Base-by-base conservation (phyloP, 2,329 filamentous ascomycete species). In the Penicillium occitanis region DNA sequence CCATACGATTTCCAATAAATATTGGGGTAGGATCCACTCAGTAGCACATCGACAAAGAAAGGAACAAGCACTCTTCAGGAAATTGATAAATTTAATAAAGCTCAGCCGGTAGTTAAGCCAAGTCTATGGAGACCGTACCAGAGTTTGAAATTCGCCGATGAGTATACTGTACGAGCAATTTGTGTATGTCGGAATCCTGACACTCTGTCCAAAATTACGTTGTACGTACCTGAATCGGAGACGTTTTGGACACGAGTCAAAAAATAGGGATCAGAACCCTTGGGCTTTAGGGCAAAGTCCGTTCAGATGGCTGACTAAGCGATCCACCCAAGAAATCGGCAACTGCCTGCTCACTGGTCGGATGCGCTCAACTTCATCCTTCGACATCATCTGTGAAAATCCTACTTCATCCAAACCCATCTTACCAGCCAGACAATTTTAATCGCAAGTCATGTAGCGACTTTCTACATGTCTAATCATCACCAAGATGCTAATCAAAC, bases 401-500 rank as follows among this genome's bases (percentile, higher is more conserved):
- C 11, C 48, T 17, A 33, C 17, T 37, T 57, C 53, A 57, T 14
- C 11, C 30, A 57, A 11, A 6, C 2, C 5, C 11, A 57, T 37
- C 50, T 10, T 33, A 3, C 7, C 0, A 11, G 28, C 17, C 28
- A n/a, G 17, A 14, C n/a, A 35, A 10, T 3, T 57, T 1, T 13
- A 1, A 2, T 30, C 19, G 33, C 53, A 37, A 57, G 17, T 14
- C 14, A 42, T 60, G 57, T 44, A 44, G 37, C 25, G 40, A 30
- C n/a, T n/a, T 46, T 14, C 61, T 53, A 30, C 42, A 63, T 64
- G 62, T 33, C 62, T 19, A 7, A 57, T 13, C 19, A 35, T 35
- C 37, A 58, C 3, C 50, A 57, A 28, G 42, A 64, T 64, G 51
- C 62, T 48, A 57, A 58, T 28, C 40, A 40, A n/a, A 64, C 51